Base-by-base conservation (phyloP, 2,329 filamentous ascomycete genomes). In the Sarocladium brachiariae region DNA sequence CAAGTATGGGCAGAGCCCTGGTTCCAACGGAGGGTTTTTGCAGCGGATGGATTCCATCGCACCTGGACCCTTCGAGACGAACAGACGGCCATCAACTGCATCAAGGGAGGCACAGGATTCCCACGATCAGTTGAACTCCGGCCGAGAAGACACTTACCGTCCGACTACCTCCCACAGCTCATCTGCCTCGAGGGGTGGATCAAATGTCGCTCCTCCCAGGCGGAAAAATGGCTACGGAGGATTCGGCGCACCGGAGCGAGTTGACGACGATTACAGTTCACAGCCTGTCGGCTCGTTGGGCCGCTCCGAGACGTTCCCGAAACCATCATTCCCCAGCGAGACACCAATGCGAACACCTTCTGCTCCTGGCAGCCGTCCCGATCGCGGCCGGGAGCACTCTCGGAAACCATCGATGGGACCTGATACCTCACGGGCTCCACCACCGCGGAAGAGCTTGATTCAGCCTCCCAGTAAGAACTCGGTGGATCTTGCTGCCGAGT, bases 11-110 rank as follows among this genome's bases (percentile, higher is more conserved):
- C 63, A 71, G 18, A 81, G 73, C 54, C 77, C 79, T 19, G 49
- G 34, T 45, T 53, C 24, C 10, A 33, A 61, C 65, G 47, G 56
- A 57, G 2, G 59, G 33, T 59, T 88, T 24, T 59, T 86, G 57
- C 75, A 79, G 54, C 77, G 81, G 49, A 80, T 87, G 74, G 78
- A 87, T 56, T 76, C 70, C 8, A 84, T 87, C 59, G 74, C 80
- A 1, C 80, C 84, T 1, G 84, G 82, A 0, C 84, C 84, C 0
- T 87, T 88, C 58, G 80, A 82, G 55, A 63, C 74, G 27, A 66
- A 61, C 55, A 66, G 68, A 56, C 68, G 65, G 34, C 60, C 64
- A 25, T 61, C 66, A 3, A 52, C 56, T 23, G 57, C 56, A n/a
- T 13, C 69, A 70, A 37, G 60, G 64, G 1, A 67, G 68, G 27